Evolutionary conservation across 192 early-diverging fungal species (phyloP).

Genomic region (Chytriomyces sp.): DNA sequence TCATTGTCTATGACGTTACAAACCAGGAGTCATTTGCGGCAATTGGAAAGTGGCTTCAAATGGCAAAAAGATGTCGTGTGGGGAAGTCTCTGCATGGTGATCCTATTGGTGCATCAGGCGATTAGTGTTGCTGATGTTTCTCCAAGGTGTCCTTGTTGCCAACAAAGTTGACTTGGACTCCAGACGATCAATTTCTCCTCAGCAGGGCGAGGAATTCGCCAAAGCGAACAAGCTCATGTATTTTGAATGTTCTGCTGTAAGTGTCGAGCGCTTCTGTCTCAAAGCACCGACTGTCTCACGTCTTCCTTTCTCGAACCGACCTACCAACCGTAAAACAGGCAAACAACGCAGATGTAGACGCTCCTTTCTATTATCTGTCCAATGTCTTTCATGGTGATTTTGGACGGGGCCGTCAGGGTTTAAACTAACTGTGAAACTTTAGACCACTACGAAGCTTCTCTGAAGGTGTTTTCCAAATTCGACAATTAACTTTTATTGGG

Average conservation of each 20-base stretch:
- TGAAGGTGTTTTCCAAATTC: slow-evolving; percentile 19
- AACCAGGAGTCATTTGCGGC: slow-evolving; percentile 49
- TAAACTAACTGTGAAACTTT: background rate
- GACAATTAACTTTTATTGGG: too few relatives aligned
- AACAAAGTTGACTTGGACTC: slow-evolving; percentile 47
- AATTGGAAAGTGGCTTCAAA: slow-evolving; percentile 42
- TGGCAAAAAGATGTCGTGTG: slow-evolving; percentile 39
- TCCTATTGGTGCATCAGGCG: background rate
- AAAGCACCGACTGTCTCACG: too few relatives aligned
- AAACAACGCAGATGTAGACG: slow-evolving; percentile 48
- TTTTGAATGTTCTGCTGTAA: slow-evolving; percentile 56
- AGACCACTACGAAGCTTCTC: slow-evolving; percentile 18
- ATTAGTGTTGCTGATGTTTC: background rate
- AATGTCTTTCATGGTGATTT: slow-evolving; percentile 39
- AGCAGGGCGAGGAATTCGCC: slow-evolving; percentile 53
- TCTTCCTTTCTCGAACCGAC: background rate
- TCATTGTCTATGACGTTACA: slow-evolving; percentile 50
- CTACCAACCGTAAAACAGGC: slow-evolving; percentile 28
- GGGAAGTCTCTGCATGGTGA: slow-evolving; percentile 31
- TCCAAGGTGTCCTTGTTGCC: slow-evolving; percentile 48
- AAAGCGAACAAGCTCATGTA: slow-evolving; percentile 40
- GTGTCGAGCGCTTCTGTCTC: background rate
- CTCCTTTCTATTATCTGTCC: slow-evolving; percentile 56
- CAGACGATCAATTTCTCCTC: slow-evolving; percentile 37
- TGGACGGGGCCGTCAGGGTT: background rate